Evolutionary conservation across 805 yeast species (phyloP).

Genomic region (Hanseniaspora guilliermondii): DNA sequence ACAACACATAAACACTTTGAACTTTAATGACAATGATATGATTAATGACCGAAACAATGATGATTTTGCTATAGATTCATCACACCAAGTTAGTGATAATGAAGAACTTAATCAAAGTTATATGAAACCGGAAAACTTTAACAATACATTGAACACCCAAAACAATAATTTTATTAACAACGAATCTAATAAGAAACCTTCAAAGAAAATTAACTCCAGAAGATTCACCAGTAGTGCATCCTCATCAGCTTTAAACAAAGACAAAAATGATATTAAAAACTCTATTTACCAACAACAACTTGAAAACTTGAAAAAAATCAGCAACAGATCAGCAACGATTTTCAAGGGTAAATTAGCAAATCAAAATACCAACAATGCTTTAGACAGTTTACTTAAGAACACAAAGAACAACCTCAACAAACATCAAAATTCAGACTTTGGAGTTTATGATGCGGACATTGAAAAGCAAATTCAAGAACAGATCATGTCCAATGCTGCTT

Average conservation of each 20-base stretch:
- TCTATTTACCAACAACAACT: slow-evolving; percentile 11
- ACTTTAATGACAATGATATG: not conserved
- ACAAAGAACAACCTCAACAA: not conserved
- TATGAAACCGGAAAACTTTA: slow-evolving; percentile 1
- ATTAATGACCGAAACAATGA: not conserved
- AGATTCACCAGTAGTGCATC: slow-evolving; percentile 12
- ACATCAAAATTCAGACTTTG: not conserved
- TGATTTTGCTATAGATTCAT: not conserved
- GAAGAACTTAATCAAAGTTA: not conserved
- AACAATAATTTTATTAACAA: not conserved
- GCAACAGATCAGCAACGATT: slow-evolving; percentile 11
- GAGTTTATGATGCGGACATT: slow-evolving; percentile 4
- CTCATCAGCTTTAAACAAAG: not conserved
- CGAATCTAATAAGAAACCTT: not conserved
- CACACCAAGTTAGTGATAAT: not conserved
- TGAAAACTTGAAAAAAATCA: slow-evolving; percentile 10
- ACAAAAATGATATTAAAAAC: not conserved
- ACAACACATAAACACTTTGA: not conserved
- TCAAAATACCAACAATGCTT: not conserved
- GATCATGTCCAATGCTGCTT: slow-evolving; percentile 12
- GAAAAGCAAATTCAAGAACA: slow-evolving; percentile 7
- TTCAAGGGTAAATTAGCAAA: slow-evolving; percentile 6
- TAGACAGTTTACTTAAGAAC: not conserved
- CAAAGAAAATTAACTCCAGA: not conserved
- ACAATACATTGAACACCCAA: not conserved